Conservation (phyloP, 345 rosid genomes). For the Syzygium jambos region DNA sequence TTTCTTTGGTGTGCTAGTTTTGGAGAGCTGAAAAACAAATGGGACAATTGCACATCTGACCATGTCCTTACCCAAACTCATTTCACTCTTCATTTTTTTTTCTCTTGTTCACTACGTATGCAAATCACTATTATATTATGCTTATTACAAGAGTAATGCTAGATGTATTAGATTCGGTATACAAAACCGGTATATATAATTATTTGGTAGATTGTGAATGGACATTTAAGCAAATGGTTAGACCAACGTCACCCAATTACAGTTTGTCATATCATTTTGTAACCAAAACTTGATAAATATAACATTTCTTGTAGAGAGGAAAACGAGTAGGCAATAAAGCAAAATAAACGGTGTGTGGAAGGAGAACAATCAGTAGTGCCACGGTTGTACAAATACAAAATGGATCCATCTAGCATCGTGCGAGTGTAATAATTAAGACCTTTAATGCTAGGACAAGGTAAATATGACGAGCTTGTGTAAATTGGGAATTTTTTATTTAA, state of each 20-base stretch:
- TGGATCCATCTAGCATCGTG: background rate
- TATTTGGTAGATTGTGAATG: background rate
- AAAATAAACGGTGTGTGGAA: background rate
- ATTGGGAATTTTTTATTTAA: background rate
- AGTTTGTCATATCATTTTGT: background rate
- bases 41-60: too few species aligned
- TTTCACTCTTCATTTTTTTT: too few species aligned
- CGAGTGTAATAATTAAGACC: background rate
- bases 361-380: rapidly evolving
- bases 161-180: background rate
- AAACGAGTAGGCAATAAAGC: background rate
- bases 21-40: too few species aligned
- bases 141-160: background rate
- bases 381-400: background rate
- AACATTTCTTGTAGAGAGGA: background rate
- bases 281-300: background rate
- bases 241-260: background rate
- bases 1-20: too few species aligned
- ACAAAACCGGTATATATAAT: background rate
- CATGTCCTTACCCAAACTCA: too few species aligned
- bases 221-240: background rate
- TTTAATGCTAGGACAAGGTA: background rate
- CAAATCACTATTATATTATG: too few species aligned
- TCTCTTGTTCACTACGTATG: too few species aligned
- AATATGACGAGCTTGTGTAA: rapidly evolving